phyloP scores from a whole-genome alignment of 306 rosid genomes.

The Dalbergia cochinchinensis region DNA sequence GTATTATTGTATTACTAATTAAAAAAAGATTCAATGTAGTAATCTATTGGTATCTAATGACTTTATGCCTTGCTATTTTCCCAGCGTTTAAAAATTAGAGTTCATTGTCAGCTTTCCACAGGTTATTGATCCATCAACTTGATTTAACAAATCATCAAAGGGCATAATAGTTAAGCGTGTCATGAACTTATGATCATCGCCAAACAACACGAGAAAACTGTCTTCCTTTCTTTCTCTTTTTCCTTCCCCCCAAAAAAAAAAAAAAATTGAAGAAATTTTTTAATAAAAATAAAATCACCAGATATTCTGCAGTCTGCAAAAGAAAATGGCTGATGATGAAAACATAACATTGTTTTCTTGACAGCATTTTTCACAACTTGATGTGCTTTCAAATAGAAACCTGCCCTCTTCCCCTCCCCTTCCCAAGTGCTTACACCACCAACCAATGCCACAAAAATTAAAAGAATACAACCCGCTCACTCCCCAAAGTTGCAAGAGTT shows the following conservation, averaged over 20 bases:
- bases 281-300: background rate
- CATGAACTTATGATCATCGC: background rate
- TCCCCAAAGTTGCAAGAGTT: constrained; percentile 18
- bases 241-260: background rate
- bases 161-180: background rate
- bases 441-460: constrained; percentile 12
- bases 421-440: constrained; percentile 11
- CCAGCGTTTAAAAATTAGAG: background rate
- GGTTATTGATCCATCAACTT: background rate
- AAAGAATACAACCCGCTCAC: constrained; percentile 32
- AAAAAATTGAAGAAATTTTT: background rate
- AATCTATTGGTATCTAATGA: background rate
- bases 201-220: background rate
- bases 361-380: background rate
- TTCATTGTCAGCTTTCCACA: background rate
- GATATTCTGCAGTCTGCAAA: background rate
- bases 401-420: background rate
- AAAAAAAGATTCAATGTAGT: background rate
- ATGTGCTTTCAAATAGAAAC: constrained; percentile 36
- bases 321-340: constrained; percentile 33
- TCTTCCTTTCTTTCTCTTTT: background rate
- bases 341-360: constrained; percentile 32
- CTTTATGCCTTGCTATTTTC: no score
- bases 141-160: background rate
- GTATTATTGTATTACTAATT: background rate